These are phyloP conservation scores for Rhodotorula taiwanensis DNA, from an alignment of 768 basidiomycete genomes.

Conservation along the genomic window DNA sequence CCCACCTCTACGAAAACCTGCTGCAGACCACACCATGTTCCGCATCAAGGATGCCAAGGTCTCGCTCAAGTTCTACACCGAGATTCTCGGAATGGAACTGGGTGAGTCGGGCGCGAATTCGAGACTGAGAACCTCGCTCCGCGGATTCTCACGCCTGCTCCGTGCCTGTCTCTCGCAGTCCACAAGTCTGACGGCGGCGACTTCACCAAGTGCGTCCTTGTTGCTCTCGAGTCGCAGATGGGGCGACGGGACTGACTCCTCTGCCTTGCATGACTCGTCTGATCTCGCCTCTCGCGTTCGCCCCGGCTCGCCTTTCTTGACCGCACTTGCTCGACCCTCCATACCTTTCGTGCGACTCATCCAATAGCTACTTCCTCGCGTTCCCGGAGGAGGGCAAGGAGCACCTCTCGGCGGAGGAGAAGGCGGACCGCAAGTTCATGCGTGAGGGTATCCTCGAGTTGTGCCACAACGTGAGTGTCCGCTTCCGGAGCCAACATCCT, in stretches of 20 bases:
- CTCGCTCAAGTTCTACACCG: conserved; percentile 7
- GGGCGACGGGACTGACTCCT: too few relatives aligned
- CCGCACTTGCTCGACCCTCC: too few relatives aligned
- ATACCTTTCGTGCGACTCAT: too few relatives aligned
- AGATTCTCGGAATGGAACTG: conserved; percentile 36
- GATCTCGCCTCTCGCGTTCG: neutral
- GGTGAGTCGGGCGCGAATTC: neutral
- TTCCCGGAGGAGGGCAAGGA: conserved; percentile 46
- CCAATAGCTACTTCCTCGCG: conserved; percentile 50
- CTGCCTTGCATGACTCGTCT: too few relatives aligned
- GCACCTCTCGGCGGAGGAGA: conserved; percentile 52
- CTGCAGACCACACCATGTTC: conserved; percentile 61
- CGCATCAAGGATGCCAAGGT: conserved; percentile 75
- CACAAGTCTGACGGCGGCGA: conserved; percentile 42
- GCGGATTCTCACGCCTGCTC: neutral
- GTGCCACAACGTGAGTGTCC: conserved; percentile 25
- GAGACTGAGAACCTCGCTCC: neutral
- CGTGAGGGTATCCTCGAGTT: conserved; percentile 58
- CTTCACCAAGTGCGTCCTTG: conserved; percentile 54
- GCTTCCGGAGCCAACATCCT: neutral
- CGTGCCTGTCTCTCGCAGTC: neutral
- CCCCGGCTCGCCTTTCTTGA: too few relatives aligned
- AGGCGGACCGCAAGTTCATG: conserved; percentile 48
- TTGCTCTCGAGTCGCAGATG: too few relatives aligned
- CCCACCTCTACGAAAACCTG: neutral